Conservation (phyloP, 768 basidiomycete genomes). For the Sarcomyxa edulis region DNA sequence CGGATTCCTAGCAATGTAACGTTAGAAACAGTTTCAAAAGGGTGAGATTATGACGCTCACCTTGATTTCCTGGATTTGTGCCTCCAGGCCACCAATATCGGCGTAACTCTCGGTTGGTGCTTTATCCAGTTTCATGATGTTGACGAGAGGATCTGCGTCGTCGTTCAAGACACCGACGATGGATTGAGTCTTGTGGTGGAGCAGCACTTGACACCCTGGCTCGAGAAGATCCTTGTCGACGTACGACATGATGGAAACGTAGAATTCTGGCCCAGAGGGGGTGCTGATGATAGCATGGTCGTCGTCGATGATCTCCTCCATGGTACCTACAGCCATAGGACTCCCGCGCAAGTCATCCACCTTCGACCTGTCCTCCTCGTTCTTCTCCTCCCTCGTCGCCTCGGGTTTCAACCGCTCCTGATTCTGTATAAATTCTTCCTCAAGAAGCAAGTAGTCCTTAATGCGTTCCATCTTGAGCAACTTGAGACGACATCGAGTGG, state of each 20-base stretch:
- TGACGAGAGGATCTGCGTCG: constrained; percentile 93
- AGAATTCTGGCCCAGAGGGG: constrained; percentile 91
- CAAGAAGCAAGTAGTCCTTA: constrained; percentile 94
- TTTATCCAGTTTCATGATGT: constrained; percentile 98
- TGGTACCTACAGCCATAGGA: constrained; percentile 96
- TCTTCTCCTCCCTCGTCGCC: constrained; percentile 86
- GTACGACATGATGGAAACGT: constrained; percentile 96
- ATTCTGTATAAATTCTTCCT: constrained; percentile 92
- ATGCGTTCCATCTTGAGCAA: constrained; percentile 96
- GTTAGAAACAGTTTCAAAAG: too few relatives aligned
- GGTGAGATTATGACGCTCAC: constrained; percentile 28
- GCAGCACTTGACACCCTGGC: constrained; percentile 89
- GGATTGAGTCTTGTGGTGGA: constrained; percentile 94
- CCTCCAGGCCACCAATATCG: constrained; percentile 94
- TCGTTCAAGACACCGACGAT: constrained; percentile 95
- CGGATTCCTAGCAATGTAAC: constrained; percentile 96
- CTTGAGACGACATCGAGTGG: constrained; percentile 91
- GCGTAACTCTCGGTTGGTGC: constrained; percentile 98
- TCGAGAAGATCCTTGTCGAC: constrained; percentile 98
- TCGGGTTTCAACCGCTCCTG: constrained; percentile 90
- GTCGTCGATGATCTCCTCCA: constrained; percentile 98
- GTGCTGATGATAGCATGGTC: constrained; percentile 99
- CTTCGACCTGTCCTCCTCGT: constrained; percentile 88
- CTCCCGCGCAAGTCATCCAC: constrained; percentile 93
- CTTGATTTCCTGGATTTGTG: constrained; percentile 99